These are phyloP conservation scores for Diaporthe vexans DNA, from an alignment of 2,329 filamentous ascomycete genomes.

Conservation along the genomic window DNA sequence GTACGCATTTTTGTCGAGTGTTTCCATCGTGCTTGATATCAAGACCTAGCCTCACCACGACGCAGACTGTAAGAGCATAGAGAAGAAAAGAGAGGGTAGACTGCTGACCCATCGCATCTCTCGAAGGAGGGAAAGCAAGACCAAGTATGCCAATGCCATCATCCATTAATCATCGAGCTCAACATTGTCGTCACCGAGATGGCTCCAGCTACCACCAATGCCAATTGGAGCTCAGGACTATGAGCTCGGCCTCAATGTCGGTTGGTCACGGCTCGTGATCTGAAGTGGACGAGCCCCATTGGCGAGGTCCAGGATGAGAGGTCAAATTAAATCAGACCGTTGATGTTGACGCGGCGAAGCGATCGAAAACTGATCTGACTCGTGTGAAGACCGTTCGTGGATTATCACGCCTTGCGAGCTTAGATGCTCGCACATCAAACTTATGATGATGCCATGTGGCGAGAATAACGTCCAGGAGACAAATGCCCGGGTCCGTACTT, in stretches of 20 bases:
- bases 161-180: conserved; percentile 10
- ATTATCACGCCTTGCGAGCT: not conserved
- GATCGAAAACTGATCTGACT: not conserved
- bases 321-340: not conserved
- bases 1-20: not conserved
- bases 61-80: not conserved
- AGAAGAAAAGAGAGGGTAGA: not conserved
- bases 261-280: not conserved
- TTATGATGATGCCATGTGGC: not conserved
- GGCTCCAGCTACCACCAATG: not conserved
- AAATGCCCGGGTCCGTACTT: not conserved
- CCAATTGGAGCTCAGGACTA: conserved; percentile 4
- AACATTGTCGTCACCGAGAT: not conserved
- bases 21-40: not conserved
- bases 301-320: not conserved
- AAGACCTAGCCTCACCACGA: not conserved
- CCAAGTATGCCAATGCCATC: not conserved
- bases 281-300: not conserved
- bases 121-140: not conserved
- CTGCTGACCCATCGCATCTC: not conserved
- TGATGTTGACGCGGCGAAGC: not conserved
- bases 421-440: not conserved
- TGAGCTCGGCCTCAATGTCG: not conserved
- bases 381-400: not conserved
- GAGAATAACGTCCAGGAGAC: no score